Evolutionary conservation across 441 rosid species (phyloP).

Genomic region (Erodium trifolium): DNA sequence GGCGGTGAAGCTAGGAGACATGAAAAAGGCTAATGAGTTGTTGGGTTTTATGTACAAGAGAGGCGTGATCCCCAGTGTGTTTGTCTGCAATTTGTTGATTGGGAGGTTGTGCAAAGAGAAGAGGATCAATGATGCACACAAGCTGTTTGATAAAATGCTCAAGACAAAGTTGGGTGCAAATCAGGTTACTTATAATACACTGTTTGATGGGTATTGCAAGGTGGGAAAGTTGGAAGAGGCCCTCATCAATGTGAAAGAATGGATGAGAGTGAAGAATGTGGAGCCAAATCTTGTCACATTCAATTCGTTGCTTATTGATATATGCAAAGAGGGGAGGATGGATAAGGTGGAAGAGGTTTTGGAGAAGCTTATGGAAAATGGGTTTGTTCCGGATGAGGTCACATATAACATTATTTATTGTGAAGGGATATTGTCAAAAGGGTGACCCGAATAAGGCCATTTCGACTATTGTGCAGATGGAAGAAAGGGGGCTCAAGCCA

Average conservation of each 20-base stretch:
- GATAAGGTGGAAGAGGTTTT: neutral
- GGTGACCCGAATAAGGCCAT: neutral
- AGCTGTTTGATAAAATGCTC: constrained; percentile 35
- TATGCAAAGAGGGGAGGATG: neutral
- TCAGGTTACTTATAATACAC: constrained; percentile 51
- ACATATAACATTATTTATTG: neutral
- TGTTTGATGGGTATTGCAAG: constrained; percentile 66
- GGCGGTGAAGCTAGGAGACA: constrained; percentile 35
- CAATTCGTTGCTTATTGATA: constrained; percentile 42
- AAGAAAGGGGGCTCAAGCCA: neutral
- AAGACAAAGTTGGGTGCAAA: constrained; percentile 30
- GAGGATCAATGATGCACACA: constrained; percentile 39
- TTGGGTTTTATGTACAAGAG: constrained; percentile 44
- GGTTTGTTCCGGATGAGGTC: neutral
- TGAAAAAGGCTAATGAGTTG: constrained; percentile 42
- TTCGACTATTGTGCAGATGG: neutral
- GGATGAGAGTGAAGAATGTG: constrained; percentile 48
- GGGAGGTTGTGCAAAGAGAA: constrained; percentile 47
- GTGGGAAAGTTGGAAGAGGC: constrained; percentile 44
- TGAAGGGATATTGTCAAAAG: neutral
- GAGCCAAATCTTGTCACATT: constrained; percentile 50
- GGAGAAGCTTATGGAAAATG: neutral
- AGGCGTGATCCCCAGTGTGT: constrained; percentile 37
- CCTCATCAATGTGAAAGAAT: constrained; percentile 29
- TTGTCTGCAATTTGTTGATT: constrained; percentile 55